Conservation (phyloP, 1,139 yeast species). For the Trichomonascaceae sp. region DNA sequence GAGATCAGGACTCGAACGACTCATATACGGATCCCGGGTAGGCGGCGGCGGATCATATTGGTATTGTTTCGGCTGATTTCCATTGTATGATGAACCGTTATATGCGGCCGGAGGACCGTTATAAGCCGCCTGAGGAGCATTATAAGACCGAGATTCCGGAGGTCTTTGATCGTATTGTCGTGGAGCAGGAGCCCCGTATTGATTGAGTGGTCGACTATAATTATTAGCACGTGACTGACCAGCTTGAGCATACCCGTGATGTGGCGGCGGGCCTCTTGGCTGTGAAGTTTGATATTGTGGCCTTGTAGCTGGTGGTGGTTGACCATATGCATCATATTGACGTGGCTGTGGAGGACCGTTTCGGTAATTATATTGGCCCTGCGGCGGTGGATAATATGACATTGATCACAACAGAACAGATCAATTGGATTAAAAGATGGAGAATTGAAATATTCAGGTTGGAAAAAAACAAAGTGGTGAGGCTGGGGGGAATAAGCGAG, state of each 20-base stretch:
- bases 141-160: background rate
- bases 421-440: background rate
- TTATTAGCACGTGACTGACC: background rate
- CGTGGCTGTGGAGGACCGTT: constrained; percentile 1
- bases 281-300: constrained; percentile 2
- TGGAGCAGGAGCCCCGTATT: background rate
- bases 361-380: background rate
- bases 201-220: background rate
- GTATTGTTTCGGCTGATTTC: background rate
- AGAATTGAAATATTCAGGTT: background rate
- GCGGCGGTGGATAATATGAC: constrained; percentile 2
- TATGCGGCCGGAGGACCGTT: constrained; percentile 7
- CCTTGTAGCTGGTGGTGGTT: constrained; percentile 6
- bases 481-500: background rate
- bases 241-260: background rate
- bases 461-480: background rate
- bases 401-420: background rate
- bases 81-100: background rate
- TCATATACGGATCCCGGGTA: constrained; percentile 3
- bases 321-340: background rate
- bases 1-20: background rate
- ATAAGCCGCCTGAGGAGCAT: background rate
- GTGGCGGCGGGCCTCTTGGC: background rate
- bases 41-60: constrained; percentile 8
- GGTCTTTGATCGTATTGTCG: background rate